Conservation (phyloP, 2,329 filamentous ascomycete species). For the Fusarium sp. region DNA sequence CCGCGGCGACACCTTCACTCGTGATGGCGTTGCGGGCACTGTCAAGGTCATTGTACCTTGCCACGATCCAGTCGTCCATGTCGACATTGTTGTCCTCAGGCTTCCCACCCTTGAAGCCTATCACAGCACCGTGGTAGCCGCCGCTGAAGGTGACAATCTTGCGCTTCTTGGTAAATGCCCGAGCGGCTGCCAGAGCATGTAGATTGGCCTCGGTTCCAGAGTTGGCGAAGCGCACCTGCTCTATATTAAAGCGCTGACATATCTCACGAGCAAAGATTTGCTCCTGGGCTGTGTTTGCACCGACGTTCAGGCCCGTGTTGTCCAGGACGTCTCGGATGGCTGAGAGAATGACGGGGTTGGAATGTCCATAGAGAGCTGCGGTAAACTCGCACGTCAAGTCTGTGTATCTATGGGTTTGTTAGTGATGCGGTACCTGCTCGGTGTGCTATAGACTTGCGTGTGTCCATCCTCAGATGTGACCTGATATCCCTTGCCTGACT, state of each 20-base stretch:
- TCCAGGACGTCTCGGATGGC: constrained; percentile 57
- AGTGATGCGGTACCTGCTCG: not conserved
- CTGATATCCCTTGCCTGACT: constrained; percentile 48
- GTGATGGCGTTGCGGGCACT: constrained; percentile 55
- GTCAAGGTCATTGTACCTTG: constrained; percentile 66
- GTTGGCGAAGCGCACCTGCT: constrained; percentile 67
- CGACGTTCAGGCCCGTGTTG: constrained; percentile 61
- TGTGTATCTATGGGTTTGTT: constrained; percentile 53
- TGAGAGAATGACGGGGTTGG: constrained; percentile 60
- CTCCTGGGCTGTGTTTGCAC: constrained; percentile 62
- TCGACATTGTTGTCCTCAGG: constrained; percentile 58
- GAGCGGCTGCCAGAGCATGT: constrained; percentile 64
- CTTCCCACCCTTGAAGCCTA: constrained; percentile 48
- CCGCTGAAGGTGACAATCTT: constrained; percentile 62
- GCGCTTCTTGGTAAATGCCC: constrained; percentile 53
- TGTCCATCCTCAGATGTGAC: constrained; percentile 54
- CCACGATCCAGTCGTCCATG: constrained; percentile 64
- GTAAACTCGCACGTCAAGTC: constrained; percentile 70
- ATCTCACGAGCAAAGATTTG: constrained; percentile 59
- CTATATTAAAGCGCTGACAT: constrained; percentile 62
- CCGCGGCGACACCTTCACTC: constrained; percentile 62
- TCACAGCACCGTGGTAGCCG: constrained; percentile 50
- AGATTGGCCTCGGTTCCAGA: constrained; percentile 71
- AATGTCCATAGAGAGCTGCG: constrained; percentile 72
- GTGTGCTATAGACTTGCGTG: constrained; percentile 35